phyloP scores from a whole-genome alignment of 192 early-diverging fungal species.

The Helicostylum pulchrum region DNA sequence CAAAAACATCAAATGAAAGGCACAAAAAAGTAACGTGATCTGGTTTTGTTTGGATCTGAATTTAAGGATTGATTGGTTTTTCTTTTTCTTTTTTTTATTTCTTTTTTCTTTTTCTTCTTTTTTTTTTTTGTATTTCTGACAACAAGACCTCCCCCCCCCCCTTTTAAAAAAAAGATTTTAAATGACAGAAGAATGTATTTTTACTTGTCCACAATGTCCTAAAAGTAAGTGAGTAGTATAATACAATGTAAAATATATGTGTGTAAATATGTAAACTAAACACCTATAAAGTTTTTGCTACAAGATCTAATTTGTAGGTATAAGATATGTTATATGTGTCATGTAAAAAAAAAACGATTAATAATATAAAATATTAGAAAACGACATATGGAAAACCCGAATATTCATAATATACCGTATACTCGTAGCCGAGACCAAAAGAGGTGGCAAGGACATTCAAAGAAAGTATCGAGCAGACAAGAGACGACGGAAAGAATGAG shows the following conservation, averaged over 20 bases:
- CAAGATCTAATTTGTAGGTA: conserved; percentile 34
- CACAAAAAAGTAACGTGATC: no score
- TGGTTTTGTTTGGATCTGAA: no score
- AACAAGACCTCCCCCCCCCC: no score
- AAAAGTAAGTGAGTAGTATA: conserved; percentile 21
- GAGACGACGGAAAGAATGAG: conserved; percentile 49
- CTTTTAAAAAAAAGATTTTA: no score
- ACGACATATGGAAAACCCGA: conserved; percentile 47
- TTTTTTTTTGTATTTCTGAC: no score
- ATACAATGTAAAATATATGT: not conserved
- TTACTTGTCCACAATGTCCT: conserved; percentile 25
- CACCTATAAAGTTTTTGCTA: conserved; percentile 34
- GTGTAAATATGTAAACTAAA: no score
- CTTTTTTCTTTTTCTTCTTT: no score
- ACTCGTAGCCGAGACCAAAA: conserved; percentile 48
- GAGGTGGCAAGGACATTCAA: conserved; percentile 47
- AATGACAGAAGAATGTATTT: conserved; percentile 11
- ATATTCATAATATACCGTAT: conserved; percentile 50
- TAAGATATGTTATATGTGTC: not conserved
- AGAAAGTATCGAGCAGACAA: conserved; percentile 41
- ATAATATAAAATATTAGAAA: conserved; percentile 19
- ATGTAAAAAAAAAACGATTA: no score
- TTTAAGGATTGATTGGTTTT: no score
- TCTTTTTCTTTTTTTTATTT: no score
- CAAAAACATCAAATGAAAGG: no score